Conservation (phyloP, 176 grass and related monocot genomes). For the Aegilops umbellulata region DNA sequence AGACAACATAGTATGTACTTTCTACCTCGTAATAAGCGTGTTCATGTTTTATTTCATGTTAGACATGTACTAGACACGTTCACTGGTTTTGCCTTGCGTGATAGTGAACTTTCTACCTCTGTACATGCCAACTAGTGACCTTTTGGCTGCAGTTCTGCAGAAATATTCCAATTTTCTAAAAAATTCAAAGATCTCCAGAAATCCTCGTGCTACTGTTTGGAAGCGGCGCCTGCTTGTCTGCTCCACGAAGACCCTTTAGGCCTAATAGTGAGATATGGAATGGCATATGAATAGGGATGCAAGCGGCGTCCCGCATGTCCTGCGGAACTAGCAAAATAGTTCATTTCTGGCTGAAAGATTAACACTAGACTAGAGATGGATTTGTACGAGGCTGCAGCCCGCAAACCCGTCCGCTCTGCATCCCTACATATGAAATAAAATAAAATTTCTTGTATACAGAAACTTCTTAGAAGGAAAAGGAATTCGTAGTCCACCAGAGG, state of each 20-base stretch:
- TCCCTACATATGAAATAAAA: constrained; percentile 12
- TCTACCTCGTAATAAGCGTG: background rate
- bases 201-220: constrained; percentile 81
- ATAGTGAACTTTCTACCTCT: background rate
- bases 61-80: background rate
- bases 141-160: constrained; percentile 41
- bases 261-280: constrained; percentile 75
- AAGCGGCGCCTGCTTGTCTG: constrained; percentile 58
- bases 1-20: background rate
- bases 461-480: background rate
- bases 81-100: background rate
- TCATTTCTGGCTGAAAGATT: too few species aligned
- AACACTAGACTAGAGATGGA: too few species aligned
- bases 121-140: background rate
- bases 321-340: too few species aligned
- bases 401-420: too few species aligned
- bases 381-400: too few species aligned
- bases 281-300: background rate
- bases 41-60: background rate
- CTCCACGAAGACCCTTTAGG: constrained; percentile 76
- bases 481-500: constrained; percentile 44
- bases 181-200: constrained; percentile 86
- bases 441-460: background rate
- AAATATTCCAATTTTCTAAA: constrained; percentile 66
- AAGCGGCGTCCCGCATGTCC: too few species aligned